Percentiles rank a stretch among this genome's conserved stretches.
These are phyloP conservation scores for Striga hermonthica DNA, from an alignment of 305 asterid genomes.

Conservation along the genomic window DNA sequence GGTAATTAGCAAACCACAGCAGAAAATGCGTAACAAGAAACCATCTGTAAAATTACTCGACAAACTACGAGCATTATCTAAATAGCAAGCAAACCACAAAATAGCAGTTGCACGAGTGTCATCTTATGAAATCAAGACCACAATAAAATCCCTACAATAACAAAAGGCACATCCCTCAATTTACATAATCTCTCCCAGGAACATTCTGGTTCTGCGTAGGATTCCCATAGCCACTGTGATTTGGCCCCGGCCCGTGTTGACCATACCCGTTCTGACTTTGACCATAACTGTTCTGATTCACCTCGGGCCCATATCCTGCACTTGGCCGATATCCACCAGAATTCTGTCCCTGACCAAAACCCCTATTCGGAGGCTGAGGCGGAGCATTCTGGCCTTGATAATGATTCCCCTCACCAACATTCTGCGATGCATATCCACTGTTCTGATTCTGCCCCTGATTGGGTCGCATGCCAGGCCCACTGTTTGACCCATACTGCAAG, in stretches of 20 bases:
- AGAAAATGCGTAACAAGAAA: background rate
- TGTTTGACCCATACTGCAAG: constrained; percentile 41
- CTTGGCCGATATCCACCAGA: constrained; percentile 32
- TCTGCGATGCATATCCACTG: constrained; percentile 26
- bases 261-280: constrained; percentile 26
- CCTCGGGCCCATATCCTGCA: constrained; percentile 26
- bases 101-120: too few species aligned
- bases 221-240: constrained; percentile 31
- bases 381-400: constrained; percentile 17
- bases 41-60: constrained; percentile 1
- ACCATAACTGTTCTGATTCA: constrained; percentile 25
- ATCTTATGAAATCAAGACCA: background rate
- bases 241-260: background rate
- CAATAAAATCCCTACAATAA: constrained; percentile 3
- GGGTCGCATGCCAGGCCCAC: constrained; percentile 38
- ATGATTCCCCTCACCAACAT: constrained; percentile 10
- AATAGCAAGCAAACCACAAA: too few species aligned
- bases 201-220: constrained; percentile 40
- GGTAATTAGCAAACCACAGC: background rate
- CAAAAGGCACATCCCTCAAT: constrained; percentile 19
- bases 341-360: constrained; percentile 28
- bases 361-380: constrained; percentile 7
- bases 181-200: constrained; percentile 60
- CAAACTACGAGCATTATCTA: too few species aligned
- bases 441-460: constrained; percentile 43